These are phyloP conservation scores for Hypoxylon sp. DNA, from an alignment of 2,329 filamentous ascomycete species.

Conservation along the genomic window DNA sequence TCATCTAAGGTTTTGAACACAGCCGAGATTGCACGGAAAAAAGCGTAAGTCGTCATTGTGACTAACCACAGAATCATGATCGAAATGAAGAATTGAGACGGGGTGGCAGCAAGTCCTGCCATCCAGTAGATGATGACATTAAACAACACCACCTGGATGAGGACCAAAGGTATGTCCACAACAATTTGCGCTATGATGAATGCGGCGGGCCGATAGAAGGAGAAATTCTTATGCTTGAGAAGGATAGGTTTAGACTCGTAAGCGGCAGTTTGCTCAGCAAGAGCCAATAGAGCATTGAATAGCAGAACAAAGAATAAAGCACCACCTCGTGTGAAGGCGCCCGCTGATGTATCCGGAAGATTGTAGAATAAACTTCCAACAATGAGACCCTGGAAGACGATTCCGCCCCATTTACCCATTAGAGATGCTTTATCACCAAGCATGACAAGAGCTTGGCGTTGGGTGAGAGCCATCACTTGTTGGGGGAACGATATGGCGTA, in stretches of 20 bases:
- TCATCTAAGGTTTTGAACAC: constrained; percentile 65
- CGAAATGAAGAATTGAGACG: constrained; percentile 75
- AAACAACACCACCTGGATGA: constrained; percentile 72
- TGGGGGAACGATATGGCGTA: constrained; percentile 66
- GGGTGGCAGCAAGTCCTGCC: constrained; percentile 67
- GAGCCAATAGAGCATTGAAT: constrained; percentile 73
- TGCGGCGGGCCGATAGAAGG: constrained; percentile 75
- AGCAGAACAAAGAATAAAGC: constrained; percentile 74
- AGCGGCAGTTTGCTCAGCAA: constrained; percentile 72
- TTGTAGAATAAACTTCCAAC: constrained; percentile 55
- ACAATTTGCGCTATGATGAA: constrained; percentile 61
- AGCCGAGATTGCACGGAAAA: constrained; percentile 66
- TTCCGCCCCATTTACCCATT: constrained; percentile 55
- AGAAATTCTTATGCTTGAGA: constrained; percentile 79
- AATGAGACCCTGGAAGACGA: constrained; percentile 56
- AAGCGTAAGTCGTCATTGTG: constrained; percentile 69
- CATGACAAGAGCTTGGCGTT: constrained; percentile 56
- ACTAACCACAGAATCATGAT: constrained; percentile 68
- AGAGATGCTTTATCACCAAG: constrained; percentile 55
- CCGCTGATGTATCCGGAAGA: constrained; percentile 57
- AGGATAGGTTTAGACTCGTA: constrained; percentile 76
- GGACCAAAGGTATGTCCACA: constrained; percentile 67
- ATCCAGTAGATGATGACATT: constrained; percentile 74
- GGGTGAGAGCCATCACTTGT: constrained; percentile 64
- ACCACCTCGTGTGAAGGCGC: constrained; percentile 72